Evolutionary conservation across 179 eudicot species (phyloP).

Genomic region (Actinidia chinensis): DNA sequence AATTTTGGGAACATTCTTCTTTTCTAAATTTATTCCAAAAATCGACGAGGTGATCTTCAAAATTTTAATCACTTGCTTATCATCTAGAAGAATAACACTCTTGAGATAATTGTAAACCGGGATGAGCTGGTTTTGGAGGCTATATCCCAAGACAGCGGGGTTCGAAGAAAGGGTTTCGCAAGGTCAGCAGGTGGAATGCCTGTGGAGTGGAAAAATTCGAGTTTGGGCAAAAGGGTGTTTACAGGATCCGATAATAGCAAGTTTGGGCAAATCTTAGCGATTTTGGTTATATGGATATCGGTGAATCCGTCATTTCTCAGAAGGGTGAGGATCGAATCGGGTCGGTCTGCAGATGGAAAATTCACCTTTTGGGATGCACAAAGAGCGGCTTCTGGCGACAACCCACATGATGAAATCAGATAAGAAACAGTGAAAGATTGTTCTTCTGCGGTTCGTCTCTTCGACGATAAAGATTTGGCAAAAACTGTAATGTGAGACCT

Average conservation of each 20-base stretch:
- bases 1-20: conserved; percentile 3
- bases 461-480: neutral
- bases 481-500: too few species aligned
- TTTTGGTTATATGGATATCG: neutral
- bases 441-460: neutral
- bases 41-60: neutral
- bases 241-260: neutral
- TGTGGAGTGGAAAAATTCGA: conserved; percentile 5
- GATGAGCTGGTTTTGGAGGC: neutral
- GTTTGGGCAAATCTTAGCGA: neutral
- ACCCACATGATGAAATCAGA: conserved; percentile 6
- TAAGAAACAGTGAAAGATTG: conserved; percentile 6
- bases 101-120: conserved; percentile 11
- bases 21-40: neutral
- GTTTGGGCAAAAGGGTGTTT: conserved; percentile 10
- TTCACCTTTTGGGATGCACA: neutral
- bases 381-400: conserved; percentile 9
- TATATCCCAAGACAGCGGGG: neutral
- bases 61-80: neutral
- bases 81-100: neutral
- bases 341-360: neutral
- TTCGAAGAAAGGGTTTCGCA: neutral
- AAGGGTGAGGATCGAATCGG: neutral
- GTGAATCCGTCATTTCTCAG: conserved; percentile 14
- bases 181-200: neutral